phyloP scores from a whole-genome alignment of 2,329 filamentous ascomycete species.

The Penicillium brasilianum region DNA sequence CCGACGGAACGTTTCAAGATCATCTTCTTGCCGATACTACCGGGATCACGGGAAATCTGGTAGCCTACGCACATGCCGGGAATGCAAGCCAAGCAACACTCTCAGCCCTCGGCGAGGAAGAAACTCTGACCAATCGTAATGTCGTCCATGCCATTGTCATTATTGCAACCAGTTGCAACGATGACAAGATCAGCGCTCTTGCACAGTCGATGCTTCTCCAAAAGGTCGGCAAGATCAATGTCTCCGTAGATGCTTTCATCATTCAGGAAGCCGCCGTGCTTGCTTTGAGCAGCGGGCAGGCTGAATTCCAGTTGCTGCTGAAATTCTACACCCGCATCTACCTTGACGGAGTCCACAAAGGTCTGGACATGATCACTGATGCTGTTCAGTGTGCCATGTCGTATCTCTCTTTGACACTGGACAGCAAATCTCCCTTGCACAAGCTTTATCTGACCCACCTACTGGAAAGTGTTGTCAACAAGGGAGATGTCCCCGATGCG shows the following conservation, averaged over 20 bases:
- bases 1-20: conserved; percentile 52
- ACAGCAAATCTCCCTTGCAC: conserved; percentile 73
- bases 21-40: conserved; percentile 42
- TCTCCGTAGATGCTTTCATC: conserved; percentile 80
- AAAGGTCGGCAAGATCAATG: conserved; percentile 85
- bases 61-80: conserved; percentile 38
- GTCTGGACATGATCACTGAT: conserved; percentile 68
- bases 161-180: conserved; percentile 79
- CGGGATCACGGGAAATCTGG: conserved; percentile 56
- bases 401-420: conserved; percentile 73
- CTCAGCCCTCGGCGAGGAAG: conserved; percentile 74
- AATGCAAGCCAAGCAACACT: conserved; percentile 68
- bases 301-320: conserved; percentile 84
- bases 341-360: conserved; percentile 72
- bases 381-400: conserved; percentile 82
- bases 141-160: conserved; percentile 94
- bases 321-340: conserved; percentile 80
- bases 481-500: conserved; percentile 80
- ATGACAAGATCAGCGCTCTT: conserved; percentile 90
- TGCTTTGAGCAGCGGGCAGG: conserved; percentile 74
- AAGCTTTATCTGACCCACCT: conserved; percentile 83
- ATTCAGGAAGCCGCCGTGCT: conserved; percentile 80
- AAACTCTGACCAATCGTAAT: conserved; percentile 77
- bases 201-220: conserved; percentile 97
- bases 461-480: conserved; percentile 84